Conservation (phyloP, 768 basidiomycete genomes). For the Termitomyces sp. region DNA sequence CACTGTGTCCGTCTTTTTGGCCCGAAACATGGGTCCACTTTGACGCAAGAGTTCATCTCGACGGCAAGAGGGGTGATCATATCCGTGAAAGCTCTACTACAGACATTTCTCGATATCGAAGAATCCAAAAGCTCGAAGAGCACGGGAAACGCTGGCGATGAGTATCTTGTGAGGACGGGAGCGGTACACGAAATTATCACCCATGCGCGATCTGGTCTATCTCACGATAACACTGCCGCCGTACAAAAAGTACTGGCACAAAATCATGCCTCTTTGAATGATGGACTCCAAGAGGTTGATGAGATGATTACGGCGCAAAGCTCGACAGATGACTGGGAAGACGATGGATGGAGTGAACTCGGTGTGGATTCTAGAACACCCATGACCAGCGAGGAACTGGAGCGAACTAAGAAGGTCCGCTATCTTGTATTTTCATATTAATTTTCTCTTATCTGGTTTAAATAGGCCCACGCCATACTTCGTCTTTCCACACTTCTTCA, state of each 20-base stretch:
- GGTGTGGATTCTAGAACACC: constrained; percentile 40
- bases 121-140: constrained; percentile 13
- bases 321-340: constrained; percentile 47
- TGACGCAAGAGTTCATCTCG: constrained; percentile 36
- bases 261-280: constrained; percentile 53
- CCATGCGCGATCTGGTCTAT: constrained; percentile 44
- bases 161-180: constrained; percentile 52
- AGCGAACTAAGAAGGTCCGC: constrained; percentile 52
- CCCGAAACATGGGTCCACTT: constrained; percentile 37
- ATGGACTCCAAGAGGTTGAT: constrained; percentile 52
- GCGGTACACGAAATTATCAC: constrained; percentile 59
- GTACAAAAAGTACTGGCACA: constrained; percentile 45
- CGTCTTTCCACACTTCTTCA: constrained; percentile 59
- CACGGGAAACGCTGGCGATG: constrained; percentile 26
- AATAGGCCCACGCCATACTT: constrained; percentile 53
- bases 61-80: constrained; percentile 36
- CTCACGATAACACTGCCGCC: constrained; percentile 50
- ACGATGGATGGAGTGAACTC: constrained; percentile 62
- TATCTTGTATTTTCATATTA: not conserved
- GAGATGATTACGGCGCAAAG: constrained; percentile 42
- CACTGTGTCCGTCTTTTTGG: constrained; percentile 45
- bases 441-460: not conserved
- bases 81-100: constrained; percentile 36
- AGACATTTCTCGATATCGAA: constrained; percentile 35
- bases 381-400: constrained; percentile 45